Percentiles rank a stretch among this genome's conserved stretches.
Evolutionary conservation across 1,284 basidiomycete species (phyloP).

Genomic region (Sporisorium scitamineum): DNA sequence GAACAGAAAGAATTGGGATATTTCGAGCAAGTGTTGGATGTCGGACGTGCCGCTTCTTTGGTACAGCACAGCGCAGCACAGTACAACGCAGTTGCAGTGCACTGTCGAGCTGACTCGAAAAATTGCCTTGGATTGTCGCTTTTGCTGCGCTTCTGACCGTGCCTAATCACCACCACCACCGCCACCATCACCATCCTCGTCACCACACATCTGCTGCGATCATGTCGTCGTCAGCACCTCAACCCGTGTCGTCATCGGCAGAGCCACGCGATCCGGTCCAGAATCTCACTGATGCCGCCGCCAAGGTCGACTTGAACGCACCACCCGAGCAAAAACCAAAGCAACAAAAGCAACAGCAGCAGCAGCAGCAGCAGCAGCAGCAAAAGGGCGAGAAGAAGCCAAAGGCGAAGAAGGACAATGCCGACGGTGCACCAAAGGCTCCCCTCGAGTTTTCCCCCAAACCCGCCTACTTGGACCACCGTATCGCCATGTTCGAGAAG

Average conservation of each 20-base stretch:
- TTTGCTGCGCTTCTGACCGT: slow-evolving; percentile 17
- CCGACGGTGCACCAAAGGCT: slow-evolving; percentile 43
- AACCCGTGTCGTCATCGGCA: slow-evolving; percentile 55
- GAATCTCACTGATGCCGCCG: slow-evolving; percentile 51
- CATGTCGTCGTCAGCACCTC: slow-evolving; percentile 50
- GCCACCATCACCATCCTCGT: slow-evolving; percentile 10
- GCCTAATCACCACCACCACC: not conserved
- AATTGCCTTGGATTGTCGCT: not conserved
- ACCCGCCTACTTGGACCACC: slow-evolving; percentile 88
- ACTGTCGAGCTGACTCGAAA: not conserved
- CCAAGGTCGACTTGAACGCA: slow-evolving; percentile 46
- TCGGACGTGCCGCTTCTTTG: slow-evolving; percentile 6
- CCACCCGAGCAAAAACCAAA: slow-evolving; percentile 22
- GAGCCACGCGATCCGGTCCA: slow-evolving; percentile 48
- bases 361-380: slow-evolving; percentile 30
- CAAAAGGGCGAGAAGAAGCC: slow-evolving; percentile 61
- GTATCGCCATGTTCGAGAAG: slow-evolving; percentile 90
- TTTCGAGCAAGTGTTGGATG: slow-evolving; percentile 3
- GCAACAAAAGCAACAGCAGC: slow-evolving; percentile 26
- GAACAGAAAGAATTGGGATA: not conserved
- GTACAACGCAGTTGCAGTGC: not conserved
- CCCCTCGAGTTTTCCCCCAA: slow-evolving; percentile 77
- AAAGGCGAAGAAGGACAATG: slow-evolving; percentile 51
- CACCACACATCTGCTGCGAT: slow-evolving; percentile 2
- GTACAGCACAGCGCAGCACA: slow-evolving; percentile 14